Percentiles rank a stretch among this genome's conserved stretches.
phyloP scores from a whole-genome alignment of 2,329 filamentous ascomycete species.

The Dactylonectria macrodidyma region DNA sequence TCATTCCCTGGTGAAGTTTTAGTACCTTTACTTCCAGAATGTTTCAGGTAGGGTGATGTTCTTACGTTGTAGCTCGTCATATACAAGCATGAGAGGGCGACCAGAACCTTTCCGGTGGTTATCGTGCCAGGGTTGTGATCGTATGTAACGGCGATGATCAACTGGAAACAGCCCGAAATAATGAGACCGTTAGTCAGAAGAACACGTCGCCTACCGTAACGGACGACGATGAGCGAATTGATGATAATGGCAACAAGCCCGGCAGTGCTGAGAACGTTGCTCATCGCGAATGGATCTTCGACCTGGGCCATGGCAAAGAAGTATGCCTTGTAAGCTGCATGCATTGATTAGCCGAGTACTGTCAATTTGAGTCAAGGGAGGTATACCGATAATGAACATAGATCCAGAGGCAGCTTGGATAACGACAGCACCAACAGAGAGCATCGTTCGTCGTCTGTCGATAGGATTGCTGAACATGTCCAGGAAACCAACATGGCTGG shows the following conservation, averaged over 20 bases:
- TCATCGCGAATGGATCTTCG: conserved; percentile 42
- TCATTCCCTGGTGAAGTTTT: conserved; percentile 35
- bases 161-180: conserved; percentile 36
- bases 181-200: conserved; percentile 30
- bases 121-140: conserved; percentile 34
- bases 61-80: conserved; percentile 44
- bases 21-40: rapidly evolving
- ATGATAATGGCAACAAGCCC: conserved; percentile 40
- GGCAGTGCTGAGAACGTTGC: conserved; percentile 42
- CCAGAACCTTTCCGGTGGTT: conserved; percentile 37
- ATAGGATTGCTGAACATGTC: conserved; percentile 42
- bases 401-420: conserved; percentile 41
- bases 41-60: rapidly evolving
- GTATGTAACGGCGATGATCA: conserved; percentile 41
- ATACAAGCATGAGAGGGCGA: conserved; percentile 42
- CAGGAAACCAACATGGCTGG: conserved; percentile 31
- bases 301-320: conserved; percentile 45
- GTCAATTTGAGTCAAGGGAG: rapidly evolving
- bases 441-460: conserved; percentile 36
- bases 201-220: conserved; percentile 38
- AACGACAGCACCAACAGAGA: conserved; percentile 37
- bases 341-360: not conserved
- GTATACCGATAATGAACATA: conserved; percentile 45
- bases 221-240: conserved; percentile 40
- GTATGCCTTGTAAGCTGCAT: conserved; percentile 42